These are phyloP conservation scores for Aspergillus leporis DNA, from an alignment of 495 filamentous ascomycete genomes.

Conservation along the genomic window DNA sequence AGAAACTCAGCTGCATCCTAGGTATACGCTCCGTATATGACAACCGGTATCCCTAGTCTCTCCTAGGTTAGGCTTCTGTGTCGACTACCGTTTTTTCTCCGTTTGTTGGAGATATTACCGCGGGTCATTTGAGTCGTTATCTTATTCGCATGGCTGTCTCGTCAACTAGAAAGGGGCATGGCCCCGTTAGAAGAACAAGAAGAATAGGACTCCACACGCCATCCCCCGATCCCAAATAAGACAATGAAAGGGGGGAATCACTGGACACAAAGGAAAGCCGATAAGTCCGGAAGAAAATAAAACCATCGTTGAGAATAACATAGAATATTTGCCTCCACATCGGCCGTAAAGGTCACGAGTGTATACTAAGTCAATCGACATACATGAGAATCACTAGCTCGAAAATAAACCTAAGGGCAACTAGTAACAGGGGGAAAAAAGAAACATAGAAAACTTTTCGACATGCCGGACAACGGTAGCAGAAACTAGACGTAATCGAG, in stretches of 20 bases:
- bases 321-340: slow-evolving; percentile 37
- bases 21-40: neutral
- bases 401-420: slow-evolving; percentile 32
- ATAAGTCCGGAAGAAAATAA: slow-evolving; percentile 15
- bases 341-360: slow-evolving; percentile 44
- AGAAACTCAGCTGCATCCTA: neutral
- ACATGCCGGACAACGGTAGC: slow-evolving; percentile 42
- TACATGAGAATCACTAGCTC: slow-evolving; percentile 42
- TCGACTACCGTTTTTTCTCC: slow-evolving; percentile 1
- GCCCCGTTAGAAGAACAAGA: slow-evolving; percentile 26
- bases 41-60: neutral
- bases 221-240: slow-evolving; percentile 26
- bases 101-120: slow-evolving; percentile 4
- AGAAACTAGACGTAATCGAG: slow-evolving; percentile 37
- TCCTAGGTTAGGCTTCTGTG: neutral
- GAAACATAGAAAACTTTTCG: slow-evolving; percentile 40
- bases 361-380: slow-evolving; percentile 37
- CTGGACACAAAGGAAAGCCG: slow-evolving; percentile 17
- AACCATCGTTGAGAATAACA: slow-evolving; percentile 19
- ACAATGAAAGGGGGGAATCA: slow-evolving; percentile 21
- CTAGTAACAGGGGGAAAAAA: slow-evolving; percentile 20
- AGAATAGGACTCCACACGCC: slow-evolving; percentile 32
- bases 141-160: slow-evolving; percentile 31
- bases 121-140: slow-evolving; percentile 24
- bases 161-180: slow-evolving; percentile 28